Conservation (phyloP, 1,284 basidiomycete genomes). For the Melanopsichium pennsylvanicum region DNA sequence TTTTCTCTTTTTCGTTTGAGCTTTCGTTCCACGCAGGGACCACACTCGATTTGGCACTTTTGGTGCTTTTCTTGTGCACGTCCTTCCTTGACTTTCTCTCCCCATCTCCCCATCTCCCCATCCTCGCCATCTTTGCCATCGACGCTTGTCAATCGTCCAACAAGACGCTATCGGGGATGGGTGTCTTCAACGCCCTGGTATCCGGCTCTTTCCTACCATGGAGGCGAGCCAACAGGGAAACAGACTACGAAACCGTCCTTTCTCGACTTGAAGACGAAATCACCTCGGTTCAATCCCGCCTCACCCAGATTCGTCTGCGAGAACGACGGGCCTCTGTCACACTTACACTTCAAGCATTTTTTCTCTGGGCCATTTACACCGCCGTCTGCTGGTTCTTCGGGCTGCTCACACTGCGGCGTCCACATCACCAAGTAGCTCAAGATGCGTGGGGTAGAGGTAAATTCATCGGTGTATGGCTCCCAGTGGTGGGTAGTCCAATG, state of each 20-base stretch:
- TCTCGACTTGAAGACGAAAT: conserved; percentile 69
- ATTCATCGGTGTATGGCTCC: conserved; percentile 29
- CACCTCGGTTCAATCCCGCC: conserved; percentile 73
- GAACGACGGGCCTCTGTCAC: conserved; percentile 82
- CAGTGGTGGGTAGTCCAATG: conserved; percentile 35
- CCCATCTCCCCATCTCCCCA: neutral
- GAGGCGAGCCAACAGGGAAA: conserved; percentile 37
- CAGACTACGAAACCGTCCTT: conserved; percentile 70
- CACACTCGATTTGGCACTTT: too few species aligned
- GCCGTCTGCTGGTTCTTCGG: conserved; percentile 78
- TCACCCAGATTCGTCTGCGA: conserved; percentile 86
- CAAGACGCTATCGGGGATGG: conserved; percentile 16
- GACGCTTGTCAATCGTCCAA: too few species aligned
- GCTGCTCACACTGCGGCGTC: conserved; percentile 11
- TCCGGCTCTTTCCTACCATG: conserved; percentile 38
- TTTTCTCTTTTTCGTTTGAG: neutral
- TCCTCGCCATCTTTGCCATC: too few species aligned
- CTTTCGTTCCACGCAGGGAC: conserved; percentile 1
- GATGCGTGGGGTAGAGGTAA: neutral
- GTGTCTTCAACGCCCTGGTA: conserved; percentile 46
- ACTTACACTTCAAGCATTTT: conserved; percentile 82
- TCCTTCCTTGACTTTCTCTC: neutral
- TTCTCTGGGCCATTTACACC: conserved; percentile 81
- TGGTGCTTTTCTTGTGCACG: neutral
- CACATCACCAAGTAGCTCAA: neutral